Evolutionary conservation across 75 land plant species (phyloP).

Genomic region (Pinus taeda): DNA sequence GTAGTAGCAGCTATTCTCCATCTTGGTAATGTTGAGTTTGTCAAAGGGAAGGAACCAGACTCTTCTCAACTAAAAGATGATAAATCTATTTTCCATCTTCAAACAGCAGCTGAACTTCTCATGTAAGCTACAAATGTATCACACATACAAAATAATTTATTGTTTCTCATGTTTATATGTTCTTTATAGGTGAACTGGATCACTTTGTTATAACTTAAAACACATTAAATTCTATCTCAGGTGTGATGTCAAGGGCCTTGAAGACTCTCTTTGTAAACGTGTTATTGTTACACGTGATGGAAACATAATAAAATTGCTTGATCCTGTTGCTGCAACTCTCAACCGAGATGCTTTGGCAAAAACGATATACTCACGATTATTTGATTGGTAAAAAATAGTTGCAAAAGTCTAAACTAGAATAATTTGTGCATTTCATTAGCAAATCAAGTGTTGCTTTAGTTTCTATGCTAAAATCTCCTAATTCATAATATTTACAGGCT

Average conservation of each 20-base stretch:
- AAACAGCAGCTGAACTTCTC: slow-evolving; percentile 71
- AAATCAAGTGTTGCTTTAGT: not conserved
- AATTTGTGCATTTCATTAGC: not conserved
- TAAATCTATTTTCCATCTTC: slow-evolving; percentile 53
- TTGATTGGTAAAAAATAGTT: slow-evolving; percentile 75
- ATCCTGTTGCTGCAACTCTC: slow-evolving; percentile 48
- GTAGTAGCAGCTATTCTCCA: slow-evolving; percentile 82
- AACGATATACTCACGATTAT: slow-evolving; percentile 85
- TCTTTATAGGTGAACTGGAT: not conserved
- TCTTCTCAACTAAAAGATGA: slow-evolving; percentile 71
- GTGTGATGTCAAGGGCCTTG: slow-evolving; percentile 72
- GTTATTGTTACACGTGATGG: slow-evolving; percentile 89
- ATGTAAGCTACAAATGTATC: slow-evolving; percentile 31
- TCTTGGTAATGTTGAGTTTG: slow-evolving; percentile 71
- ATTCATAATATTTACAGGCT: slow-evolving; percentile 39
- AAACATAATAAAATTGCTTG: slow-evolving; percentile 58
- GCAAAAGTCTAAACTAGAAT: not conserved
- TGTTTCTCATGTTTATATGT: not conserved
- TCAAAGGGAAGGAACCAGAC: slow-evolving; percentile 69
- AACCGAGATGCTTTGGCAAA: slow-evolving; percentile 97
- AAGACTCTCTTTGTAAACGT: slow-evolving; percentile 76
- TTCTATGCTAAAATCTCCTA: not conserved
- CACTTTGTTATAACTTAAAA: slow-evolving; percentile 2
- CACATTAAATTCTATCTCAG: slow-evolving; percentile 24
- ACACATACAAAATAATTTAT: not conserved